Base-by-base conservation (phyloP, 345 rosid genomes). In the Stellera chamaejasme region DNA sequence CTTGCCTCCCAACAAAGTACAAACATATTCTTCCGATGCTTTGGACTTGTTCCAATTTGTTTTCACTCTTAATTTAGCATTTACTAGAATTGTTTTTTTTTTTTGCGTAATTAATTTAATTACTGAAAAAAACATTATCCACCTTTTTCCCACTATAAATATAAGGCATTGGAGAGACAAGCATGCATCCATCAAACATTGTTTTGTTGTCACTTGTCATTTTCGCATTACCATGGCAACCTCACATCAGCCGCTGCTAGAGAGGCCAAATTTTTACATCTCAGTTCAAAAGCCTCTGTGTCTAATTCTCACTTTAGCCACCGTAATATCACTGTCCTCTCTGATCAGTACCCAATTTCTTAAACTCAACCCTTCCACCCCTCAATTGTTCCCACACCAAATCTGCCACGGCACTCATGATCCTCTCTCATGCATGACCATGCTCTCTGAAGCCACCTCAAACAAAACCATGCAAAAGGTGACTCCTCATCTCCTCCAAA, bases 171-270 rank as follows among this genome's bases (percentile, higher is more conserved):
- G 23, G 23, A 19, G 23, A 19, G 23, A 19, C 1, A 19, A 0
- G 23, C 23, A 19, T 19, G 23, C 23, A 19, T 19, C 1, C 23
- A 19, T 19, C 23, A 1, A 19, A 0, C 23, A 19, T 19, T 19
- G 1, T 19, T 19, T 19, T 19, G 23, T 19, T 19, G 23, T 19
- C 23, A 19, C 1, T 19, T 19, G 23, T 19, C 23, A 19, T 19
- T 19, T 19, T 19, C 23, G 1, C 23, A 19, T 19, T 19, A 19
- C 26, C 66, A 80, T 75, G 78, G 70, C 71, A 0, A 50, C 45
- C 56, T 10, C 28, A 59, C 43, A 59, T 19, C 74, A 71, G 63
- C 86, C 90, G 57, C 83, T 81, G 11, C 66, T 83, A 43, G 36
- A 70, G 66, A 43, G 68, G 10, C 68, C 84, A 23, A 75, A 56